Base-by-base conservation (phyloP, 2,329 filamentous ascomycete genomes). In the Lasiodiplodia sp. region DNA sequence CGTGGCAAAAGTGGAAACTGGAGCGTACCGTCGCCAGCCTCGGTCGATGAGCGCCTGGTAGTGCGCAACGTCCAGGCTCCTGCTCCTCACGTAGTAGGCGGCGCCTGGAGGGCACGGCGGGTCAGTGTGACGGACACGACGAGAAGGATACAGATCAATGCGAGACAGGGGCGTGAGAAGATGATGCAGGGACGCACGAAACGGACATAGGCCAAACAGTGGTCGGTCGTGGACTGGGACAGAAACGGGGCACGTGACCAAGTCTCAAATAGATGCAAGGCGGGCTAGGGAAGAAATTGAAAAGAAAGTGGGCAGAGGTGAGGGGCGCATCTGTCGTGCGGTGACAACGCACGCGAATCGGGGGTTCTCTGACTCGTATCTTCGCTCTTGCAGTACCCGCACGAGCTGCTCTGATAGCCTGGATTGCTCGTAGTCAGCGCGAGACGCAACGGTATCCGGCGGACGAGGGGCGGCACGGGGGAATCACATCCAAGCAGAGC, bases 11-110 rank as follows among this genome's bases (percentile, higher is more conserved):
- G 63, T 66, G 52, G 63, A 66, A 55, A 34, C 44, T 21, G 44
- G 53, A 68, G 63, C 89, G 47, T 89, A 94, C 71, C 92, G 87
- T 78, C 92, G 90, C 92, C 92, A 96, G 70, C 90, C 92, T 72
- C 91, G 87, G 78, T 94, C 88, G 55, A 95, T 82, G 47, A 96
- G 83, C 53, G 78, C 82, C 77, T 95, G 91, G 74, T 96, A 96
- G 74, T 92, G 88, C 1, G 83, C 80, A 6, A 90, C 84, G 57
- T 85, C 89, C 74, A 95, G 79, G 28, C 84, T 87, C 55, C 83
- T 85, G 62, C 91, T 84, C 62, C 83, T 84, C 47, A 87, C 87
- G 81, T 92, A 94, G 79, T 93, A 94, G 34, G 89, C 91, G 75
- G 87, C 91, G 74, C 91, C 92, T 93, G 72, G 75, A 78, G 52